These are phyloP conservation scores for Auriculariales sp. DNA, from an alignment of 768 basidiomycete genomes.

Conservation along the genomic window DNA sequence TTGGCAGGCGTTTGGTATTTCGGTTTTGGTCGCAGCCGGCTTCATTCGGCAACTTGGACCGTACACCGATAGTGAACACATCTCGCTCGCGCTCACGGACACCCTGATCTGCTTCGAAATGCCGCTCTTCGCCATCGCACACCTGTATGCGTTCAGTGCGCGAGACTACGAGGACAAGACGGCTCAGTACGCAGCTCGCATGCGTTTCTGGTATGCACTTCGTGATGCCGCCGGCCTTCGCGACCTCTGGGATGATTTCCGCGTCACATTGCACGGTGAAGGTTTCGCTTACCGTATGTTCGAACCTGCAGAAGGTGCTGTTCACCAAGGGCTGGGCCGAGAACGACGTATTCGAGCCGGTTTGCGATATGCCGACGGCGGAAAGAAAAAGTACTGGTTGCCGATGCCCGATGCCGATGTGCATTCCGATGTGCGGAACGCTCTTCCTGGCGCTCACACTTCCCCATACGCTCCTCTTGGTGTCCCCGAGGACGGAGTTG, in stretches of 20 bases:
- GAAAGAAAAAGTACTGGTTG: constrained; percentile 90
- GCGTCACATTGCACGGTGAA: constrained; percentile 67
- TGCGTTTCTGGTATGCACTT: constrained; percentile 77
- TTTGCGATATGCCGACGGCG: constrained; percentile 81
- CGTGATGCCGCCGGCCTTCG: constrained; percentile 76
- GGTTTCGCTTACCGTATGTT: constrained; percentile 95
- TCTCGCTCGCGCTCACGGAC: constrained; percentile 83
- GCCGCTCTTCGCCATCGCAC: constrained; percentile 92
- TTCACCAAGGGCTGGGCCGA: constrained; percentile 80
- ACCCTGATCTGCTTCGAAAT: constrained; percentile 91
- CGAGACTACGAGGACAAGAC: constrained; percentile 67
- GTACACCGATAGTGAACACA: constrained; percentile 77
- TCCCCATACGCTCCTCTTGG: constrained; percentile 11
- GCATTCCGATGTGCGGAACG: constrained; percentile 5
- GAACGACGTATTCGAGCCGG: constrained; percentile 84
- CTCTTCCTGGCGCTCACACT: constrained; percentile 17
- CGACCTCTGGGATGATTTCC: constrained; percentile 79
- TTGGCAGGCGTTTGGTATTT: constrained; percentile 86
- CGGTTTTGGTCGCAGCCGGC: constrained; percentile 73
- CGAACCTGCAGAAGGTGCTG: constrained; percentile 85
- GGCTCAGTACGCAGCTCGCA: constrained; percentile 62
- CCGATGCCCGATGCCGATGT: constrained; percentile 42
- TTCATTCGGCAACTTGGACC: constrained; percentile 69
- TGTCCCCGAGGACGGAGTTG: not conserved
- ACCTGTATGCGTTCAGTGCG: constrained; percentile 88